Percentiles rank a stretch among this genome's conserved stretches.
Conservation (phyloP, 352 stramenopile genomes). For the Phytophthora podocarpi region DNA sequence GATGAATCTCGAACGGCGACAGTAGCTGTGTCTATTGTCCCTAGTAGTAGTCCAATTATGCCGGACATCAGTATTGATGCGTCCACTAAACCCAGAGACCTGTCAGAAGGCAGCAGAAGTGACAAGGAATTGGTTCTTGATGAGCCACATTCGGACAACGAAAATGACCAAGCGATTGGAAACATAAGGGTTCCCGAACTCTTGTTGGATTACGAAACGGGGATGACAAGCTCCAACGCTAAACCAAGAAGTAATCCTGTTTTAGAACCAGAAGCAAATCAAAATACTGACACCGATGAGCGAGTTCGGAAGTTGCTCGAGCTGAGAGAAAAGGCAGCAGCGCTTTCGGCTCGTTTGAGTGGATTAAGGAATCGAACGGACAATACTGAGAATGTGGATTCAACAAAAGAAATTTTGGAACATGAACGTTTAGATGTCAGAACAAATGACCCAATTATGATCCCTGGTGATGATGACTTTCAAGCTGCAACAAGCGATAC, state of each 20-base stretch:
- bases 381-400: not conserved
- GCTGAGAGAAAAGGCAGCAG: slow-evolving; percentile 28
- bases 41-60: not conserved
- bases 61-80: not conserved
- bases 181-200: slow-evolving; percentile 5
- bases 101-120: not conserved
- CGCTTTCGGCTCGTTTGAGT: slow-evolving; percentile 26
- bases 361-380: slow-evolving; percentile 15
- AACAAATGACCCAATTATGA: too few relatives aligned
- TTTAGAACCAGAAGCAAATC: not conserved
- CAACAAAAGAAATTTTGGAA: not conserved
- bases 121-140: slow-evolving; percentile 8
- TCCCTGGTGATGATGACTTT: not conserved
- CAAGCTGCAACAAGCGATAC: not conserved
- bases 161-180: slow-evolving; percentile 27
- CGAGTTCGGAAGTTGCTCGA: slow-evolving; percentile 35
- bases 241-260: not conserved
- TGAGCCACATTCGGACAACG: slow-evolving; percentile 5
- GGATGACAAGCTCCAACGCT: not conserved
- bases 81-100: not conserved
- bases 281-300: not conserved
- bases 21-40: not conserved
- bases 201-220: not conserved
- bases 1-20: not conserved
- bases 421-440: not conserved